Percentiles rank a stretch among this genome's conserved stretches.
Evolutionary conservation across 1,284 basidiomycete species (phyloP).

Genomic region (Ustanciosporium gigantosporum): DNA sequence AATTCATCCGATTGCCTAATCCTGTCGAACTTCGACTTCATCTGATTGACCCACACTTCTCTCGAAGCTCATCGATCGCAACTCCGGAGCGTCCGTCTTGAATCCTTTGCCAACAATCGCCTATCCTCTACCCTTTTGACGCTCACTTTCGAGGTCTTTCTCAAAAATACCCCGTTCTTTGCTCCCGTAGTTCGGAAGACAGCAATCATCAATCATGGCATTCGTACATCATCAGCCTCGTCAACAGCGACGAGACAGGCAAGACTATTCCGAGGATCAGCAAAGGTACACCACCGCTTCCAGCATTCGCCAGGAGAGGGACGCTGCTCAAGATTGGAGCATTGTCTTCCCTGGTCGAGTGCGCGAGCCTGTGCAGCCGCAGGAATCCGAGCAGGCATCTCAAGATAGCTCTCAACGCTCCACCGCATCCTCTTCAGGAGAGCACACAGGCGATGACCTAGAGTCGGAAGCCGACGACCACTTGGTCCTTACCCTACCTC

Average conservation of each 20-base stretch:
- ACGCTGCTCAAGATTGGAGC: slow-evolving; percentile 28
- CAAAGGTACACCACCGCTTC: slow-evolving; percentile 1
- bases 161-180: no score
- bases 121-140: no score
- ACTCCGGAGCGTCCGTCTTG: no score
- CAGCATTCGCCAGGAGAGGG: slow-evolving; percentile 7
- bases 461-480: slow-evolving; percentile 9
- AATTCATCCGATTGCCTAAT: no score
- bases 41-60: no score
- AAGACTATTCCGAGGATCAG: slow-evolving; percentile 7
- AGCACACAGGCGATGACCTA: slow-evolving; percentile 7
- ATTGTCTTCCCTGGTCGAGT: slow-evolving; percentile 36
- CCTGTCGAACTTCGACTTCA: no score
- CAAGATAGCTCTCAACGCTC: neutral
- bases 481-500: slow-evolving; percentile 27
- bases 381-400: slow-evolving; percentile 8
- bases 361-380: no score
- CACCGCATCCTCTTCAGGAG: neutral
- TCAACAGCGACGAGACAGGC: slow-evolving; percentile 21
- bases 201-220: slow-evolving; percentile 10
- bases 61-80: no score
- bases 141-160: no score
- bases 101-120: no score
- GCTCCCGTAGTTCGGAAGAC: no score
- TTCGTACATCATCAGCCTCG: slow-evolving; percentile 40